Percentiles rank a stretch among this genome's conserved stretches.
Evolutionary conservation across 2,329 filamentous ascomycete genomes (phyloP).

Genomic region (Pyricularia pennisetigena): DNA sequence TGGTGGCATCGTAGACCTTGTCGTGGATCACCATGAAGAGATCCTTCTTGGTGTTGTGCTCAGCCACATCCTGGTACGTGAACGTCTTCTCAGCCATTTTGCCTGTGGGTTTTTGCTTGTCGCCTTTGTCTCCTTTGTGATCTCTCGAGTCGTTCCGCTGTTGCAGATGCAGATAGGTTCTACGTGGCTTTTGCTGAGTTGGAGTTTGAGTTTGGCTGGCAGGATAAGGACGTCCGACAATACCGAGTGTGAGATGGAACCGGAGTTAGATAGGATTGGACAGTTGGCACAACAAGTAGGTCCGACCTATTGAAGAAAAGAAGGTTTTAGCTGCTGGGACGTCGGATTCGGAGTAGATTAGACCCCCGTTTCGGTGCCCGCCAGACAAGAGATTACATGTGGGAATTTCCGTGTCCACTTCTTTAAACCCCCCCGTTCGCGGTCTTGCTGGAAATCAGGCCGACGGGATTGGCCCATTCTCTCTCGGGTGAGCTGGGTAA

Average conservation of each 20-base stretch:
- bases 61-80: conserved; percentile 72
- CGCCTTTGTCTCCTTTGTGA: not conserved
- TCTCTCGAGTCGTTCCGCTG: not conserved
- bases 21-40: conserved; percentile 87
- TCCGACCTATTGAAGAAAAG: not conserved
- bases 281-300: not conserved
- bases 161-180: not conserved
- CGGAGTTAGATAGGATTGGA: not conserved
- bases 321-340: not conserved
- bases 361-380: not conserved
- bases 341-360: not conserved
- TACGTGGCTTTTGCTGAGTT: not conserved
- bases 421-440: not conserved
- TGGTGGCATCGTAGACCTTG: conserved; percentile 84
- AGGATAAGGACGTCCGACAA: not conserved
- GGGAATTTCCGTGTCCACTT: not conserved
- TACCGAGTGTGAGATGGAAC: not conserved
- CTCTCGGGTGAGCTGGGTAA: not conserved
- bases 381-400: not conserved
- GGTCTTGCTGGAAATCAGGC: not conserved
- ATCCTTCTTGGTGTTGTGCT: conserved; percentile 91
- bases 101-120: conserved; percentile 4
- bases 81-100: conserved; percentile 40
- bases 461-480: not conserved
- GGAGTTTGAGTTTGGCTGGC: not conserved